Evolutionary conservation across 75 land plant species (phyloP).

Genomic region (Cunninghamia lanceolata): DNA sequence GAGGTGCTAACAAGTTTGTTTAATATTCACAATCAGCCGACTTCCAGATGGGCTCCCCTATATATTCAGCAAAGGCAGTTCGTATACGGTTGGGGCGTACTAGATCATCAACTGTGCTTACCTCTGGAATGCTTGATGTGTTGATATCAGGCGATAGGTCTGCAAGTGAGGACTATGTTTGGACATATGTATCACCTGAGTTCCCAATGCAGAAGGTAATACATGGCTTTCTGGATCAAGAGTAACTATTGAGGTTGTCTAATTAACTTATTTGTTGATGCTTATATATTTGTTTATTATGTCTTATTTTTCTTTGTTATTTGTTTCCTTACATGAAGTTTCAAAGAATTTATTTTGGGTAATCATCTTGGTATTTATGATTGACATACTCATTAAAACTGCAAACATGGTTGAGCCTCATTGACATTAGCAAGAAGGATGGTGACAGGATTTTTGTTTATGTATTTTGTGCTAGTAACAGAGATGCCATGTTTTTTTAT

Average conservation of each 20-base stretch:
- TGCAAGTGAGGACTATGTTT: slow-evolving; percentile 40
- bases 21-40: slow-evolving; percentile 45
- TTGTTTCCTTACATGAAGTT: background rate
- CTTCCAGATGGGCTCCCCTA: slow-evolving; percentile 73
- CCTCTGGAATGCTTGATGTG: background rate
- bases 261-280: background rate
- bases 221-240: background rate
- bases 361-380: background rate
- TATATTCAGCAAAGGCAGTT: slow-evolving; percentile 79
- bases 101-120: slow-evolving; percentile 2
- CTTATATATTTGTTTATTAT: background rate
- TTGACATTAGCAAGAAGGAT: background rate
- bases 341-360: background rate
- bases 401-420: background rate
- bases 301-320: background rate
- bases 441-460: background rate
- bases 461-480: background rate
- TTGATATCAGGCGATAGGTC: background rate
- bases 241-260: background rate
- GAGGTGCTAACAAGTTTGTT: background rate
- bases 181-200: slow-evolving; percentile 85
- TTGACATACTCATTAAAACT: background rate
- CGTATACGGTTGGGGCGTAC: slow-evolving; percentile 66
- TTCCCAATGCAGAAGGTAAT: slow-evolving; percentile 84
- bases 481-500: background rate